Conservation (phyloP, 1,139 yeast genomes). For the Suhomyces choctaworum region DNA sequence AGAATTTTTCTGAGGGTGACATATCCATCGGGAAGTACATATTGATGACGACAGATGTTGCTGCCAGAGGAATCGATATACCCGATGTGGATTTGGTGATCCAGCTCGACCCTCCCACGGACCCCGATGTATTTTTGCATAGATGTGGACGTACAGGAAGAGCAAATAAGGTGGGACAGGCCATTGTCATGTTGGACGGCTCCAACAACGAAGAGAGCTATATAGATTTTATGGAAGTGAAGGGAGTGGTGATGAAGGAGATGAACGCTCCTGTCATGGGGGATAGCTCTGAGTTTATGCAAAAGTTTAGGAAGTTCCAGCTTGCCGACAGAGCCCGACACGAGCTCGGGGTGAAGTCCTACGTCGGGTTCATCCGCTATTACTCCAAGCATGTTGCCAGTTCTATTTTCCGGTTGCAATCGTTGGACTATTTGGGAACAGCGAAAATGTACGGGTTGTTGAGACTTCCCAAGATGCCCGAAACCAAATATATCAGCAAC, state of each 20-base stretch:
- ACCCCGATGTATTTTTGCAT: conserved; percentile 88
- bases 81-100: conserved; percentile 89
- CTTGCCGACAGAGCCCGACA: conserved; percentile 74
- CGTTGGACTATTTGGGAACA: conserved; percentile 68
- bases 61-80: conserved; percentile 91
- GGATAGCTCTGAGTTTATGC: conserved; percentile 27
- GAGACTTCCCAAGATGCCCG: conserved; percentile 94
- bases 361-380: conserved; percentile 79
- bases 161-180: conserved; percentile 81
- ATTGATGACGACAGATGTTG: conserved; percentile 79
- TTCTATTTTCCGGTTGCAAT: conserved; percentile 77
- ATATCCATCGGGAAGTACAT: conserved; percentile 51
- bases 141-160: conserved; percentile 96
- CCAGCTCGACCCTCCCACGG: conserved; percentile 90
- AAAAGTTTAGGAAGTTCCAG: conserved; percentile 54
- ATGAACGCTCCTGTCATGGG: conserved; percentile 29
- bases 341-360: conserved; percentile 76
- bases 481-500: conserved; percentile 54
- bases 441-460: conserved; percentile 80
- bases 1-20: conserved; percentile 53
- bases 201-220: conserved; percentile 78
- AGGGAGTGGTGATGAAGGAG: conserved; percentile 56
- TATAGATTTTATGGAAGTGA: conserved; percentile 76
- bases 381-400: conserved; percentile 90
- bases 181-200: conserved; percentile 66